Evolutionary conservation across 345 rosid species (phyloP), one percentile per base, ranked within the genome.

Genomic region (Brassica nigra): DNA sequence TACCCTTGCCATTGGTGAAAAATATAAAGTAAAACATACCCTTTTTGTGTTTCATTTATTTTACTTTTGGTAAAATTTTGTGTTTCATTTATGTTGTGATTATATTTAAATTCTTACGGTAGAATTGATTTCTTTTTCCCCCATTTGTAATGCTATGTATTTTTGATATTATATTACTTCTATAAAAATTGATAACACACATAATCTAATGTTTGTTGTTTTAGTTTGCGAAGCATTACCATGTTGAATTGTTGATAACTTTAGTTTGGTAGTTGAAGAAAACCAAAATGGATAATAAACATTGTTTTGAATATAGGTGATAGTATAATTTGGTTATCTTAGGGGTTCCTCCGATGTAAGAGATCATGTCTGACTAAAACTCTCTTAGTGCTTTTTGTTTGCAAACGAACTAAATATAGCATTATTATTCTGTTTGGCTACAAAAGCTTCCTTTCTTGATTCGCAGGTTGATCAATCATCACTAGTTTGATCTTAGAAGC

Each of bases 321-420:
- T 57, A 18, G 73, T 65, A 29, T 66, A 65, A 39, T 72, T 78
- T 78, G 81, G 77, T 78, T 66, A 78, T 78, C 62, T 65, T 37
- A 65, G 72, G 73, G 77, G 77, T 65, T 78, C 68, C 77, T 72
- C 82, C 82, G 77, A 78, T 78, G 82, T 65, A 29, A 72, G 77
- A 66, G 73, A 57, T 72, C 77, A 49, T 72, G 82, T 72, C 73
- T 65, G 77, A 72, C 68, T 73, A 73, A 78, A 73, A 72, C 77
- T 78, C 76, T 71, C 76, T 71, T 71, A 65, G 77, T 78, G 77
- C 72, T 78, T 78, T 78, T 63, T 44, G 52, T 44, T 44, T 44
- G 52, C 6, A 44, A 44, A 62, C 76, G 67, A 78, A 72, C 61
- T 71, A 72, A 72, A 66, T 77, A 78, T 70, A 52, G 34, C 47